Evolutionary conservation across 2,329 filamentous ascomycete genomes (phyloP).

Genomic region (Xylaria multiplex): DNA sequence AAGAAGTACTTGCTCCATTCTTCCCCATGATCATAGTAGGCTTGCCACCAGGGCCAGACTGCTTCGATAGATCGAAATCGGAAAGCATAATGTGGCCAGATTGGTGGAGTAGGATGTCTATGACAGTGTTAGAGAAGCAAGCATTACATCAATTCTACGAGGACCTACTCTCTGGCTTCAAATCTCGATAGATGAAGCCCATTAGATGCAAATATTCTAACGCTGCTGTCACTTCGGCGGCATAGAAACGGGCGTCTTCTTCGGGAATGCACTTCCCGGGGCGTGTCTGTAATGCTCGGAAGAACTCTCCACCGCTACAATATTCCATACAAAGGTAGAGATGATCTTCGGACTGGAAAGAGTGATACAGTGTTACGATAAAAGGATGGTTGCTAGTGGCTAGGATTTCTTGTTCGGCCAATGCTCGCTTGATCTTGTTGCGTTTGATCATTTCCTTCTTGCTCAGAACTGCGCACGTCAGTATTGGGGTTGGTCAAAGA

Average conservation of each 20-base stretch:
- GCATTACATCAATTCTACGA: constrained; percentile 8
- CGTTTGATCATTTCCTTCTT: constrained; percentile 99
- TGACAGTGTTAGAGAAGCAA: constrained; percentile 49
- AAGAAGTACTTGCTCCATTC: constrained; percentile 85
- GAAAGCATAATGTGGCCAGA: constrained; percentile 99
- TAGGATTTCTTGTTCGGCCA: constrained; percentile 97
- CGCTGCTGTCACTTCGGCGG: constrained; percentile 95
- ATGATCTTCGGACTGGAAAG: constrained; percentile 98
- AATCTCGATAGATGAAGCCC: constrained; percentile 98
- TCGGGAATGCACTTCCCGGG: constrained; percentile 98
- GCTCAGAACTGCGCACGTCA: constrained; percentile 77
- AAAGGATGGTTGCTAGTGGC: constrained; percentile 99
- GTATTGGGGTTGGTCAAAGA: background rate
- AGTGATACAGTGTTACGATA: constrained; percentile 98
- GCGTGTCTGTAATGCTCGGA: constrained; percentile 92
- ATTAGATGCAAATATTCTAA: constrained; percentile 97
- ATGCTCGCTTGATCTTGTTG: constrained; percentile 98
- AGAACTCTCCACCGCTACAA: constrained; percentile 98
- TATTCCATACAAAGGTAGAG: constrained; percentile 99
- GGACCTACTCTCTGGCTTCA: constrained; percentile 94
- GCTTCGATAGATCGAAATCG: constrained; percentile 97
- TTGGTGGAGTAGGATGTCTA: constrained; percentile 96
- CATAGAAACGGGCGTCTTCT: constrained; percentile 96
- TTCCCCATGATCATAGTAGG: constrained; percentile 97
- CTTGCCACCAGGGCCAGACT: constrained; percentile 93